A percentile compares a stretch with the other conserved stretches of the same genome.
Evolutionary conservation across 257 asterid genomes (phyloP).

Genomic region (Prunella vulgaris): DNA sequence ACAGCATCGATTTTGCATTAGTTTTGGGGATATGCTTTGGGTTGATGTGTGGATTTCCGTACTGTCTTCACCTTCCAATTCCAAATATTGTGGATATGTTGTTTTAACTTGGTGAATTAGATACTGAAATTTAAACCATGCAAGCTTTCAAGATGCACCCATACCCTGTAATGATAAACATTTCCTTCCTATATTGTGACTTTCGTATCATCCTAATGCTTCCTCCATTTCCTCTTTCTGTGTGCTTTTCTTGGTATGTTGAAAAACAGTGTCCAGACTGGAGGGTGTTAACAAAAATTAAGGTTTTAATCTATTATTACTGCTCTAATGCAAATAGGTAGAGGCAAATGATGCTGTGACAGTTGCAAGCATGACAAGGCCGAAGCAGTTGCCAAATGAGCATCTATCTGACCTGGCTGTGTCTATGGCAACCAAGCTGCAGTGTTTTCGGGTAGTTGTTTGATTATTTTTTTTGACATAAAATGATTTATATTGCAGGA

Average conservation of each 20-base stretch:
- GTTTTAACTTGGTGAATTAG: background rate
- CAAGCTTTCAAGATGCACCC: background rate
- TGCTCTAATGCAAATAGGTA: constrained; percentile 46
- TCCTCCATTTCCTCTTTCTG: background rate
- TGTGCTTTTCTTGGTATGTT: background rate
- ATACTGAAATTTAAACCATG: constrained; percentile 4
- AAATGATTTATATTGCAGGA: constrained; percentile 7
- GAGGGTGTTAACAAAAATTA: background rate
- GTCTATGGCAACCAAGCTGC: constrained; percentile 89
- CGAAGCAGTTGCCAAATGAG: constrained; percentile 84
- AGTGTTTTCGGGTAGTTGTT: constrained; percentile 72
- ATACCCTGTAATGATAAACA: background rate
- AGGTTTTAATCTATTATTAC: background rate
- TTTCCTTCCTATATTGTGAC: background rate
- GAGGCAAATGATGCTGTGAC: constrained; percentile 95
- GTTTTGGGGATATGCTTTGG: background rate
- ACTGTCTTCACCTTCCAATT: background rate
- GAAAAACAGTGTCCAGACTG: background rate
- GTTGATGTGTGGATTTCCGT: background rate
- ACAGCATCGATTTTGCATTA: background rate
- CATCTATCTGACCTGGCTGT: constrained; percentile 89
- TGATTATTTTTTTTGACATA: constrained; percentile 8
- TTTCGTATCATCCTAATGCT: background rate
- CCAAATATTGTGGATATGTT: background rate
- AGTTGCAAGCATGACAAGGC: constrained; percentile 95